These are phyloP conservation scores for Citrullus colocynthis DNA, from an alignment of 306 rosid species.

Conservation along the genomic window DNA sequence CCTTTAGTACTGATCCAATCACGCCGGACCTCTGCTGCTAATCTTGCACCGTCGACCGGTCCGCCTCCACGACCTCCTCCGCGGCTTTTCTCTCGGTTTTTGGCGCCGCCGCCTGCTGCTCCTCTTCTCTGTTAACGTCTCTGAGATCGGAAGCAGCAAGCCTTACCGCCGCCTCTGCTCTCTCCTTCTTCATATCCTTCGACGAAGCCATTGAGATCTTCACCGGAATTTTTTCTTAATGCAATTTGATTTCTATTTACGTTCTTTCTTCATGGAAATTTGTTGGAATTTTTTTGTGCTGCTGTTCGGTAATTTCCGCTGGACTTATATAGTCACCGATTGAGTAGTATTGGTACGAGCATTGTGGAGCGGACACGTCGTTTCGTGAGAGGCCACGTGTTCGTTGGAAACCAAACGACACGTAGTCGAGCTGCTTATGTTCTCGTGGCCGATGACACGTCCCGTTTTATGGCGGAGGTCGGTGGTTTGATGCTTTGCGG, in stretches of 20 bases:
- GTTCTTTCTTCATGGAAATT: background rate
- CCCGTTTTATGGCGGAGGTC: background rate
- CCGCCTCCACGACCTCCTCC: background rate
- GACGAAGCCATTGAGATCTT: constrained; percentile 40
- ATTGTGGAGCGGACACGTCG: background rate
- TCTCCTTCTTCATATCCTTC: constrained; percentile 30
- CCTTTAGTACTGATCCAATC: constrained; percentile 40
- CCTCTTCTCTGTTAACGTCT: constrained; percentile 22
- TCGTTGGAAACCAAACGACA: background rate
- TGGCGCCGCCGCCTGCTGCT: background rate
- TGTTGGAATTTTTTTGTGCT: background rate
- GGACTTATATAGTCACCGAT: background rate
- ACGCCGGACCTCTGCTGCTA: constrained; percentile 35
- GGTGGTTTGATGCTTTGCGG: background rate
- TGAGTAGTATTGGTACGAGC: background rate
- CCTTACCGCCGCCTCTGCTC: constrained; percentile 57
- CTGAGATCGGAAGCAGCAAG: constrained; percentile 43
- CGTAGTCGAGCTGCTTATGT: background rate
- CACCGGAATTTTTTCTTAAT: background rate
- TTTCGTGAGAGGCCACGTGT: background rate
- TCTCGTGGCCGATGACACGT: background rate
- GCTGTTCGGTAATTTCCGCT: background rate
- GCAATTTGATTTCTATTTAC: background rate
- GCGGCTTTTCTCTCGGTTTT: background rate
- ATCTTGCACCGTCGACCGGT: background rate